Percentiles rank a stretch among this genome's conserved stretches.
Evolutionary conservation across 805 yeast genomes (phyloP).

Genomic region (Starmerella riodocensis): DNA sequence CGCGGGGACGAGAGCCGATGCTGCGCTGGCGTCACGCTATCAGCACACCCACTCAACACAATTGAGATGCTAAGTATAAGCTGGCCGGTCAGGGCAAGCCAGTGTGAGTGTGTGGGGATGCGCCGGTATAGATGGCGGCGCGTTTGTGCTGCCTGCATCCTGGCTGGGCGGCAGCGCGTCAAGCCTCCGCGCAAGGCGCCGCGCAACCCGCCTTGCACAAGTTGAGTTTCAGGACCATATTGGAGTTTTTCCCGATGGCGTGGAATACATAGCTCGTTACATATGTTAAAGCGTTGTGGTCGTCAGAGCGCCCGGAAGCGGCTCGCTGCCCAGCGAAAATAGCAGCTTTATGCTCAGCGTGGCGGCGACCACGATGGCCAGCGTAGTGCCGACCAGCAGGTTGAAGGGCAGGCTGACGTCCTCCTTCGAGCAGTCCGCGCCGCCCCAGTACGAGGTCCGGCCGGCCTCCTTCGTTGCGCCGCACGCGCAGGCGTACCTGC

Average conservation of each 20-base stretch:
- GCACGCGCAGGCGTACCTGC: constrained; percentile 29
- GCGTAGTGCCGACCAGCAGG: constrained; percentile 52
- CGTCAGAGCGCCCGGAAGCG: constrained; percentile 53
- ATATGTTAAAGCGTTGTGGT: constrained; percentile 6
- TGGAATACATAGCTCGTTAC: neutral
- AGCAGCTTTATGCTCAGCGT: constrained; percentile 39
- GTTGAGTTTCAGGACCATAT: neutral
- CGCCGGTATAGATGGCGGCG: no score
- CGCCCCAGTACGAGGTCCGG: constrained; percentile 28
- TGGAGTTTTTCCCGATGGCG: neutral
- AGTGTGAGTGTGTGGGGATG: no score
- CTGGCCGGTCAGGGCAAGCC: no score
- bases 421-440: constrained; percentile 47
- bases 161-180: no score
- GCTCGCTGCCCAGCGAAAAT: constrained; percentile 41
- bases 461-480: constrained; percentile 24
- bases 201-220: no score
- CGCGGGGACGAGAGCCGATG: no score
- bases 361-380: constrained; percentile 37
- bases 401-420: constrained; percentile 57
- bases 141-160: no score
- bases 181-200: no score
- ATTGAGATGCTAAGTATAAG: no score
- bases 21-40: no score
- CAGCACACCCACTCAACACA: no score